A percentile compares a stretch with the other conserved stretches of the same genome.
phyloP scores from a whole-genome alignment of 139 green algal species.

The Picochlorum sp. region DNA sequence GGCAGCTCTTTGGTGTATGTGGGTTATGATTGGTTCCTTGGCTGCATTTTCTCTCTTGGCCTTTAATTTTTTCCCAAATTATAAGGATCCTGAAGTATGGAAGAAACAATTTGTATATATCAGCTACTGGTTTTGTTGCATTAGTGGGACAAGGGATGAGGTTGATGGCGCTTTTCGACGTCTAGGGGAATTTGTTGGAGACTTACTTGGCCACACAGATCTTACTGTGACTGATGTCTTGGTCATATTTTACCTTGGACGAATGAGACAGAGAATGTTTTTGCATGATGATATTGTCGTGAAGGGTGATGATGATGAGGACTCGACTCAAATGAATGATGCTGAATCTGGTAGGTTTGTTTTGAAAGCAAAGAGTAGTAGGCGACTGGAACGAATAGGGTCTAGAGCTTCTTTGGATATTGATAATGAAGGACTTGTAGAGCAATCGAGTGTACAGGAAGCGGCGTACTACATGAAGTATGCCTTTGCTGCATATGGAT shows the following conservation, averaged over 20 bases:
- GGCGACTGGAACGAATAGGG: neutral
- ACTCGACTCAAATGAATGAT: too few relatives aligned
- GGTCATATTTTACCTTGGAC: constrained; percentile 36
- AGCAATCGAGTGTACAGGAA: constrained; percentile 1
- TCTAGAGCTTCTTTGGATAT: too few relatives aligned
- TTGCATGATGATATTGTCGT: too few relatives aligned
- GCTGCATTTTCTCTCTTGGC: constrained; percentile 6
- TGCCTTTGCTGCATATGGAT: constrained; percentile 45
- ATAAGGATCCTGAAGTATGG: constrained; percentile 22
- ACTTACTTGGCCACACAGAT: constrained; percentile 43
- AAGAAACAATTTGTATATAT: constrained; percentile 29
- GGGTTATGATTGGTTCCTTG: neutral
- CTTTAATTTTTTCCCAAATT: constrained; percentile 38
- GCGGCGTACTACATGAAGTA: constrained; percentile 33
- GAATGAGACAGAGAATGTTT: constrained; percentile 14
- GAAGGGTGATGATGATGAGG: too few relatives aligned
- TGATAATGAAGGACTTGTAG: neutral
- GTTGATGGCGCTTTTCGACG: constrained; percentile 8
- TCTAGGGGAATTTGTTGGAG: constrained; percentile 27
- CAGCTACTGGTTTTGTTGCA: constrained; percentile 27
- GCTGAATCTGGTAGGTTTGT: too few relatives aligned
- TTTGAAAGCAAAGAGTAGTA: too few relatives aligned
- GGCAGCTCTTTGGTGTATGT: constrained; percentile 6
- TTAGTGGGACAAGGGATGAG: neutral
- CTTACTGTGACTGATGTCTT: constrained; percentile 39